Conservation (phyloP, 176 grass and related monocot genomes). For the Aegilops tauschii region DNA sequence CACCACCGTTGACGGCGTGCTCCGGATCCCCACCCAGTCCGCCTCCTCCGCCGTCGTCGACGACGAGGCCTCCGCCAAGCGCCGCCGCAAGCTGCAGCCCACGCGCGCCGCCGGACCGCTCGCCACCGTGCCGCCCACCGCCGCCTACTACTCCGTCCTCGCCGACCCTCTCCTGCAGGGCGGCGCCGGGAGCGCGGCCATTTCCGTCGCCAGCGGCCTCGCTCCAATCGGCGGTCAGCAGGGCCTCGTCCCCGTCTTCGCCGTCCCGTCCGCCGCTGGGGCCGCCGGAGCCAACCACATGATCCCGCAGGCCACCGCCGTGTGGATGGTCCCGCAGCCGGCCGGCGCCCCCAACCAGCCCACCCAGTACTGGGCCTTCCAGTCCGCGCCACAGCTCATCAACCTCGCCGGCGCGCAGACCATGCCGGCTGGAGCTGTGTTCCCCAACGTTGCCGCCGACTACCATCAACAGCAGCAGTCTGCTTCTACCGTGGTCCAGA, state of each 20-base stretch:
- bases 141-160: conserved; percentile 70
- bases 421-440: conserved; percentile 36
- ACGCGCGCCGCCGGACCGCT: conserved; percentile 43
- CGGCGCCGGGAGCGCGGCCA: conserved; percentile 47
- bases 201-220: conserved; percentile 73
- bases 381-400: conserved; percentile 65
- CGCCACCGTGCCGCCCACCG: conserved; percentile 12
- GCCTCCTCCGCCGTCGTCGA: conserved; percentile 34
- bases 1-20: conserved; percentile 72
- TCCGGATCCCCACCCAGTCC: conserved; percentile 84
- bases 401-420: conserved; percentile 56
- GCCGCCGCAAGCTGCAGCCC: conserved; percentile 88
- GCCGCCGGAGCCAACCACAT: conserved; percentile 36
- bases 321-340: conserved; percentile 80
- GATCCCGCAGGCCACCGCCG: conserved; percentile 71
- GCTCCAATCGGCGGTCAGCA: conserved; percentile 51
- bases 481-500: conserved; percentile 27
- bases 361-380: conserved; percentile 79
- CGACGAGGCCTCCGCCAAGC: conserved; percentile 51
- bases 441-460: conserved; percentile 35
- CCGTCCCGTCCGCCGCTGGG: conserved; percentile 34
- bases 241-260: conserved; percentile 75
- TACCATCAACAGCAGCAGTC: conserved; percentile 24
- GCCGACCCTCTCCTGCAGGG: conserved; percentile 70
- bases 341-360: conserved; percentile 30